phyloP scores from a whole-genome alignment of 208 protist genomes.

The Trypanosoma conorhini region DNA sequence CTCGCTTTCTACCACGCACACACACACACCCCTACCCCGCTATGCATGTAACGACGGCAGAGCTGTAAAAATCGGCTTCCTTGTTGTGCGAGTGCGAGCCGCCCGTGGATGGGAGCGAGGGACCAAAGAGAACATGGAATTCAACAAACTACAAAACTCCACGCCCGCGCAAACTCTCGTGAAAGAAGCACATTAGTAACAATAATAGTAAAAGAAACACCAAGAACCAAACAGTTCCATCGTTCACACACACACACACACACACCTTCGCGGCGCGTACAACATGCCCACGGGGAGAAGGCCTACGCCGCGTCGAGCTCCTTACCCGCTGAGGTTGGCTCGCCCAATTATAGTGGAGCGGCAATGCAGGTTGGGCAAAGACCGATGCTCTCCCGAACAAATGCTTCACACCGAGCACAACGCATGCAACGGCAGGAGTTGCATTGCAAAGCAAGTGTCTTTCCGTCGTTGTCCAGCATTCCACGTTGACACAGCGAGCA shows the following conservation, averaged over 20 bases:
- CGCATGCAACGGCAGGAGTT: constrained; percentile 43
- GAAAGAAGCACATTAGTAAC: too few species aligned
- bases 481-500: constrained; percentile 23
- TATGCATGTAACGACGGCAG: too few species aligned
- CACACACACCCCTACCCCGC: too few species aligned
- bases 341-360: constrained; percentile 1
- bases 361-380: constrained; percentile 72
- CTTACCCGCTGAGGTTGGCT: background rate
- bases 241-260: constrained; percentile 2
- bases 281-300: too few species aligned
- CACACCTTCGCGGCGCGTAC: background rate
- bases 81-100: too few species aligned
- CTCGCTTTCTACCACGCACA: background rate
- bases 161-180: too few species aligned
- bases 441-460: constrained; percentile 34
- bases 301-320: too few species aligned
- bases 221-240: background rate
- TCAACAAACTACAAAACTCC: too few species aligned
- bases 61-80: too few species aligned
- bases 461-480: background rate
- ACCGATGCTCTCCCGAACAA: constrained; percentile 47
- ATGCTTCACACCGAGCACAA: constrained; percentile 57
- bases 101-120: background rate
- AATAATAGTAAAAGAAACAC: constrained; percentile 16
- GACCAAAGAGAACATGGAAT: background rate